These are phyloP conservation scores for Auriscalpium microsporum DNA, from an alignment of 768 basidiomycete species.

Conservation along the genomic window DNA sequence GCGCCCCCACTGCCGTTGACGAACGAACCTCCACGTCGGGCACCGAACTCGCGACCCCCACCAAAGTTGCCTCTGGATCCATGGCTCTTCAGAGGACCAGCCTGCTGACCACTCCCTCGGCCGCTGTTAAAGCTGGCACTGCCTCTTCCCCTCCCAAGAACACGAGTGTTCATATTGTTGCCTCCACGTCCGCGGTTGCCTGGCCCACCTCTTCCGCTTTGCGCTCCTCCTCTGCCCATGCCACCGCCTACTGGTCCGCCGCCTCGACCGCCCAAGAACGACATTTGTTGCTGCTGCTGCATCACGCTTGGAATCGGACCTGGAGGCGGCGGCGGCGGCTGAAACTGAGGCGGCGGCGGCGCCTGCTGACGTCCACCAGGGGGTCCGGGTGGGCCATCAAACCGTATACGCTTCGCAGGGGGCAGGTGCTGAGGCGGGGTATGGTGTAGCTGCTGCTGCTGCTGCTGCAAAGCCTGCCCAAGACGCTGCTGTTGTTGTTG, in stretches of 20 bases:
- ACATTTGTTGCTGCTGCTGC: slow-evolving; percentile 25
- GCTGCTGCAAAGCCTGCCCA: slow-evolving; percentile 31
- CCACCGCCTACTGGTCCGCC: slow-evolving; percentile 30
- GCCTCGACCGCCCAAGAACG: slow-evolving; percentile 26
- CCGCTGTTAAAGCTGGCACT: slow-evolving; percentile 27
- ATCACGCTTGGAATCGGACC: slow-evolving; percentile 21
- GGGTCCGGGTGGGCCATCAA: slow-evolving; percentile 38
- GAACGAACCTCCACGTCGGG: slow-evolving; percentile 62
- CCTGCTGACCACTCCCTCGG: slow-evolving; percentile 37
- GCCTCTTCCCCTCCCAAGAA: slow-evolving; percentile 27
- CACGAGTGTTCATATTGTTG: slow-evolving; percentile 37
- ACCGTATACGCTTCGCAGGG: slow-evolving; percentile 85
- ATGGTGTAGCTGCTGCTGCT: slow-evolving; percentile 45
- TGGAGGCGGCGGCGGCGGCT: slow-evolving; percentile 43
- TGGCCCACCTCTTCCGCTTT: slow-evolving; percentile 34
- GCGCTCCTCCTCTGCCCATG: slow-evolving; percentile 33
- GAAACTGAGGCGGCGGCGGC: slow-evolving; percentile 61
- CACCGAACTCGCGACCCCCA: slow-evolving; percentile 49
- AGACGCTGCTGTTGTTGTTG: slow-evolving; percentile 35
- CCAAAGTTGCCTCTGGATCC: slow-evolving; percentile 58
- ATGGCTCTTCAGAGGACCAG: slow-evolving; percentile 49
- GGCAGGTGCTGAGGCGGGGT: slow-evolving; percentile 75
- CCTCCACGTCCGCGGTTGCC: slow-evolving; percentile 39
- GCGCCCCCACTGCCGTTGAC: slow-evolving; percentile 35
- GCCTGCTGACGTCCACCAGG: slow-evolving; percentile 45